These are phyloP conservation scores for Phalaenopsis hybrid DNA, from an alignment of 116 monocot genomes.

Conservation along the genomic window DNA sequence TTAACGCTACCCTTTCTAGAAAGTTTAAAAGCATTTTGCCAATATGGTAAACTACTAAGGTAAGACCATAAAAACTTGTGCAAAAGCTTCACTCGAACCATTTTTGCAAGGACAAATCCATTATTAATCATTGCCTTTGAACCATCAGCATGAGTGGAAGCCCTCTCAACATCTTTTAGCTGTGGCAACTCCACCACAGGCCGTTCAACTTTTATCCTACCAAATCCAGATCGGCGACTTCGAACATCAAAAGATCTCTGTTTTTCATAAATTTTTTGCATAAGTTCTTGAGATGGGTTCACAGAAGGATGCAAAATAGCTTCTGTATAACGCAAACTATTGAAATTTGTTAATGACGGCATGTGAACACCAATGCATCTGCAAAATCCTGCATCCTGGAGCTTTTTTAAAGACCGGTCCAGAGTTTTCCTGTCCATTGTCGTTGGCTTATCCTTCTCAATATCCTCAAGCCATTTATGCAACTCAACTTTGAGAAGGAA, in stretches of 20 bases:
- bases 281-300: constrained; percentile 39
- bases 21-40: constrained; percentile 24
- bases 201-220: constrained; percentile 20
- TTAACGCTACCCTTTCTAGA: constrained; percentile 9
- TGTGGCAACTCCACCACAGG: constrained; percentile 24
- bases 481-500: constrained; percentile 68
- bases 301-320: constrained; percentile 78
- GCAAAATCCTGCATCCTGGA: constrained; percentile 56
- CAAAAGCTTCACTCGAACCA: constrained; percentile 75
- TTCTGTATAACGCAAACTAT: constrained; percentile 30
- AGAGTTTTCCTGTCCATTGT: constrained; percentile 70
- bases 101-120: constrained; percentile 69
- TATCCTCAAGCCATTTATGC: constrained; percentile 58
- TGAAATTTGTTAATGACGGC: constrained; percentile 51
- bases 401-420: constrained; percentile 48
- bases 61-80: constrained; percentile 72
- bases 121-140: constrained; percentile 50
- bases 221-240: constrained; percentile 25
- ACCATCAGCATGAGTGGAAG: constrained; percentile 20
- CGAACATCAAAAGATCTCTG: constrained; percentile 54
- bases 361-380: constrained; percentile 52
- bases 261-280: constrained; percentile 51
- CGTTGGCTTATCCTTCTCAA: constrained; percentile 59
- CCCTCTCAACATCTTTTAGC: constrained; percentile 30
- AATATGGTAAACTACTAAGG: constrained; percentile 36